A percentile compares a stretch with the other conserved stretches of the same genome.
Conservation (phyloP, 441 rosid genomes). For the Mallotus repandus region DNA sequence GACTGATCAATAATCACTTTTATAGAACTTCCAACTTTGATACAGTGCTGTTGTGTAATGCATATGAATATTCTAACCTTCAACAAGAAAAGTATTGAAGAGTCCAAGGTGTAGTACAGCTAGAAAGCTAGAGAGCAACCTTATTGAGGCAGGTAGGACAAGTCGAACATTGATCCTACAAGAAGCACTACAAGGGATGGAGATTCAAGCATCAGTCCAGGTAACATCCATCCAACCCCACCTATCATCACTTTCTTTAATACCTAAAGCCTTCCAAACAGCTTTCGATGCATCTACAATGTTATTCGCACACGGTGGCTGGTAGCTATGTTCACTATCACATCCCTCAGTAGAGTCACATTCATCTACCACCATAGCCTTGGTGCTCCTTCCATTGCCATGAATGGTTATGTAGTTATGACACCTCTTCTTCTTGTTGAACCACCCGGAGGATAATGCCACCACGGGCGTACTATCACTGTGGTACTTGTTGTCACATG, state of each 20-base stretch:
- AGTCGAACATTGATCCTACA: too few relatives aligned
- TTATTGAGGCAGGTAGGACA: not conserved
- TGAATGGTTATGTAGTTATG: not conserved
- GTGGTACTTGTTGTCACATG: slow-evolving; percentile 17
- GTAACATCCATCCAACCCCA: slow-evolving; percentile 21
- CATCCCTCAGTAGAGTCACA: slow-evolving; percentile 23
- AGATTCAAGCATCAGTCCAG: slow-evolving; percentile 22
- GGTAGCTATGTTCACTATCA: slow-evolving; percentile 16
- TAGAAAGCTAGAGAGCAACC: not conserved
- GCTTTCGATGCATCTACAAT: slow-evolving; percentile 26
- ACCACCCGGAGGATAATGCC: slow-evolving; percentile 23
- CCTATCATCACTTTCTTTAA: slow-evolving; percentile 1
- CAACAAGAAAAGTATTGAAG: not conserved
- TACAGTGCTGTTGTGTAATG: not conserved
- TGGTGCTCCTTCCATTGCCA: slow-evolving; percentile 19
- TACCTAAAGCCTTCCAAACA: slow-evolving; percentile 28
- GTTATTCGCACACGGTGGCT: slow-evolving; percentile 17
- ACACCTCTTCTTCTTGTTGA: slow-evolving; percentile 15
- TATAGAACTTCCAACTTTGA: not conserved
- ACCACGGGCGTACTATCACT: slow-evolving; percentile 17
- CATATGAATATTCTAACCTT: not conserved
- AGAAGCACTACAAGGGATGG: too few relatives aligned
- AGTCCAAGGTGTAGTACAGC: not conserved
- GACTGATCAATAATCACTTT: not conserved
- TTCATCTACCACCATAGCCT: slow-evolving; percentile 24